phyloP scores from a whole-genome alignment of 768 basidiomycete genomes.

The Saitozyma podzolica region DNA sequence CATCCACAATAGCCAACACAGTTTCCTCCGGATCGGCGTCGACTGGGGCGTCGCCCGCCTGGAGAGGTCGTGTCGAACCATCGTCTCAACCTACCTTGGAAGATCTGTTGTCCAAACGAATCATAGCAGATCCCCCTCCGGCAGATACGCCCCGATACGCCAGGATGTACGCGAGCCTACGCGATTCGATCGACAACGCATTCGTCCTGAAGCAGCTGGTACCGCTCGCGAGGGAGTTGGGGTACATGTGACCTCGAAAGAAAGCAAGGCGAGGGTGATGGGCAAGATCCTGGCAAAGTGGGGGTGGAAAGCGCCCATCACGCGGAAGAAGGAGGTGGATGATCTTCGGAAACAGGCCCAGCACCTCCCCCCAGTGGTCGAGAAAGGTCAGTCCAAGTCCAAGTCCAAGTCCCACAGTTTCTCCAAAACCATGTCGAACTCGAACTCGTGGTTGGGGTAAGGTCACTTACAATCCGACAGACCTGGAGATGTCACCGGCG shows the following conservation, averaged over 20 bases:
- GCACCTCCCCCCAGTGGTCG: neutral
- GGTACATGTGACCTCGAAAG: neutral
- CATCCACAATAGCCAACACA: neutral
- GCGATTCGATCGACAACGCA: slow-evolving; percentile 11
- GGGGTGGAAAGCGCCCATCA: slow-evolving; percentile 17
- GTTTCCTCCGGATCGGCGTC: too few relatives aligned
- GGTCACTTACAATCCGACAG: neutral
- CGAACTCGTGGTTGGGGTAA: too few relatives aligned
- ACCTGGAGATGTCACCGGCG: slow-evolving; percentile 14
- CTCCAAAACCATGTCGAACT: too few relatives aligned
- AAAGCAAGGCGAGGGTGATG: slow-evolving; percentile 8
- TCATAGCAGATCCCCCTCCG: neutral
- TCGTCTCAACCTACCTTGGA: slow-evolving; percentile 6
- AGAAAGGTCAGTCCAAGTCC: slow-evolving; percentile 5
- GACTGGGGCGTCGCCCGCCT: too few relatives aligned
- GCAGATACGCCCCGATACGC: slow-evolving; percentile 5
- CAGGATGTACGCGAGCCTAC: neutral
- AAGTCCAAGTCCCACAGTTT: too few relatives aligned
- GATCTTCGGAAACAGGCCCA: neutral
- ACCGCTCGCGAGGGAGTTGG: slow-evolving; percentile 12
- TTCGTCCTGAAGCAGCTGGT: slow-evolving; percentile 17
- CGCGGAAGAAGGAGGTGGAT: slow-evolving; percentile 2
- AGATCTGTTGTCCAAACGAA: slow-evolving; percentile 12
- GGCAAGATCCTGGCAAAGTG: slow-evolving; percentile 14
- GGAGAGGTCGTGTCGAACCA: too few relatives aligned